These are phyloP conservation scores for Tolypocladium pustulatum DNA, from an alignment of 2,329 filamentous ascomycete species.

Conservation along the genomic window DNA sequence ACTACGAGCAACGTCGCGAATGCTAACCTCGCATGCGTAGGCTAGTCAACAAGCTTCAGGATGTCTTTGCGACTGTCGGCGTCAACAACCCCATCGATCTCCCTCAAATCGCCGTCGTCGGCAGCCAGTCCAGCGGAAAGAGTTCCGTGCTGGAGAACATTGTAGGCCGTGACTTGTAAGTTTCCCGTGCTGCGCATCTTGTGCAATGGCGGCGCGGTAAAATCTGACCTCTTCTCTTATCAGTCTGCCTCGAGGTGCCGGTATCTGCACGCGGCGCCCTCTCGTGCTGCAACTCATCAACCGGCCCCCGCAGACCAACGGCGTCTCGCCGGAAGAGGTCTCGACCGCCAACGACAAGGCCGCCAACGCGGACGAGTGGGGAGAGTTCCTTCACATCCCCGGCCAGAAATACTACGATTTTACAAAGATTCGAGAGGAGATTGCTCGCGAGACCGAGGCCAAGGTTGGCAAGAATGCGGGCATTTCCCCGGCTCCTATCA, in stretches of 20 bases:
- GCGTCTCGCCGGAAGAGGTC: conserved; percentile 55
- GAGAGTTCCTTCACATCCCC: conserved; percentile 95
- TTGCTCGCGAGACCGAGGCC: conserved; percentile 88
- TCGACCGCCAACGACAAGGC: conserved; percentile 66
- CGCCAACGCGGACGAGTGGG: conserved; percentile 92
- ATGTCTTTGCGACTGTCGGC: conserved; percentile 97
- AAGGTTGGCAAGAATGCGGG: conserved; percentile 95
- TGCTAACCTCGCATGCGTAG: conserved; percentile 23
- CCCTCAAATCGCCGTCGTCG: conserved; percentile 95
- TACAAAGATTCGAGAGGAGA: conserved; percentile 96
- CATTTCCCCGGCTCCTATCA: conserved; percentile 94
- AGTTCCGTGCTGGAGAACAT: conserved; percentile 99
- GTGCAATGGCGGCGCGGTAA: neutral
- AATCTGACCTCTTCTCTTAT: conserved; percentile 7
- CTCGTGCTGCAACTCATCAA: conserved; percentile 98
- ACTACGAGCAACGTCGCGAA: neutral
- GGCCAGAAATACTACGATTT: conserved; percentile 98
- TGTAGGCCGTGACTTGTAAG: conserved; percentile 96
- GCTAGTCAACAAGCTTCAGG: conserved; percentile 97
- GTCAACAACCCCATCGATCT: conserved; percentile 99
- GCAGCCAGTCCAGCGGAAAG: conserved; percentile 98
- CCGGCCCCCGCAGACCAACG: conserved; percentile 65
- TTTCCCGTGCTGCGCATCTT: conserved; percentile 12
- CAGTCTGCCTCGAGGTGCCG: conserved; percentile 91
- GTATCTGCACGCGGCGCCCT: conserved; percentile 92